Base-by-base conservation (phyloP, 352 stramenopile species). In the Lagenidium giganteum region DNA sequence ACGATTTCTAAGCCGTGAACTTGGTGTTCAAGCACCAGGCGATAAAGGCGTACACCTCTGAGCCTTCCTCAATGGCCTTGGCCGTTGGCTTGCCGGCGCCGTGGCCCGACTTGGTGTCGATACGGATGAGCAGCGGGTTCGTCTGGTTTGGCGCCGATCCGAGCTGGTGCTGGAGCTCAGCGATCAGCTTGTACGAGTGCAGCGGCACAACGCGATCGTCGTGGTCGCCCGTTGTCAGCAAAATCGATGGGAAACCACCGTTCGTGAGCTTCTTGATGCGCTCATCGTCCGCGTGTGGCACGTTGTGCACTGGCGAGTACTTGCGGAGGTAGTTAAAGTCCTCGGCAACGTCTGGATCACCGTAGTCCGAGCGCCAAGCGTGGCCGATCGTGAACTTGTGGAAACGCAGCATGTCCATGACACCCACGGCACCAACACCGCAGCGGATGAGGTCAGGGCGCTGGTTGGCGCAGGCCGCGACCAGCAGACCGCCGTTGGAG, bases 381-480 rank as follows among this genome's bases (percentile, higher is more conserved):
- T 93, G 76, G n/a, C 91, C 91, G 34, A 95, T 93, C n/a, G 96
- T 88, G 33, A 98, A 91, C 51, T 89, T 95, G 65, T 96, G 75
- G 65, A 96, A 98, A 25, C 90, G 77, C 44, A 98, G 89, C 95
- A 98, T 98, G 68, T 98, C 93, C 48, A 98, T 78, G 22, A 98
- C 76, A 25, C 93, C 91, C 28, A 98, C 95, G 38, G 87, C 84
- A 40, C 87, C 94, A 26, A 98, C 86, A 20, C 88, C 92, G 20
- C 85, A 94, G 31, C 86, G 77, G 61, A 96, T 98, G 6, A 98
- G 67, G 32, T 98, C 83, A 1, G 88, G 87, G 18, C 85, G 67
- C 57, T 95, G 85, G 50, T 96, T 93, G 26, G 89, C 82, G 20
- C 69, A 75, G 32, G 95, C 96, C 4, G 88, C 93, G 22, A 97